Base-by-base conservation (phyloP, 768 basidiomycete species). In the Boletus sp. region DNA sequence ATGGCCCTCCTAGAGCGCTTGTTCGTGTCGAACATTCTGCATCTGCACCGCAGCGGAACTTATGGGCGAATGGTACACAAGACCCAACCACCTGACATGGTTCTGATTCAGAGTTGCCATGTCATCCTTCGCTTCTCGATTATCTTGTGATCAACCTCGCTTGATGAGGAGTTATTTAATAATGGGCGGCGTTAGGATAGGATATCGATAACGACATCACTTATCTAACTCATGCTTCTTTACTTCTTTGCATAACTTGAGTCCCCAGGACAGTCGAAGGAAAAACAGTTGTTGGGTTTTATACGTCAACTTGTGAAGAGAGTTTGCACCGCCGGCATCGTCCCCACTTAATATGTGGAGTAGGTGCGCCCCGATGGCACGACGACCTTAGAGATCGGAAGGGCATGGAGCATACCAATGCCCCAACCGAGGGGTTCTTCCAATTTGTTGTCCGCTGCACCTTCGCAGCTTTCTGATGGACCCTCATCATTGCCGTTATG, bases 331-430 rank as follows among this genome's bases (percentile, higher is more conserved):
- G 75, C 95, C 92, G 64, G 91, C 87, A 67, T 94, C 90, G 80
- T 96, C 94, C 50, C 92, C 93, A 70, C 48, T 97, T 95, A 65
- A 97, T n/a, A n/a, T 94, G 75, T 96, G 95, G 87, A 97, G 94
- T 74, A 96, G 94, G 58, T 95, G 96, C 0, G 96, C 83, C 70
- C 95, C 92, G 71, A 95, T 94, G 54, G 18, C 20, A 5, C 28
- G 29, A 36, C 40, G 40, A 89, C 84, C 76, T 97, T 97, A 60
- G 92, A 96, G 87, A 69, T 97, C 94, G 58, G 93, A 96, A 20
- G 89, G 89, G 76, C 96, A 96, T 52, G 92, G 90, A 3, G 94
- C 97, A 54, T 51, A 58, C 51, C 44, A 47, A 45, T 11, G 7
- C 35, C 39, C 8, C 12, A 15, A 48, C 20, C 46, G 51, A 57